phyloP scores from a whole-genome alignment of 257 asterid species.

The Nicotiana noctiflora region DNA sequence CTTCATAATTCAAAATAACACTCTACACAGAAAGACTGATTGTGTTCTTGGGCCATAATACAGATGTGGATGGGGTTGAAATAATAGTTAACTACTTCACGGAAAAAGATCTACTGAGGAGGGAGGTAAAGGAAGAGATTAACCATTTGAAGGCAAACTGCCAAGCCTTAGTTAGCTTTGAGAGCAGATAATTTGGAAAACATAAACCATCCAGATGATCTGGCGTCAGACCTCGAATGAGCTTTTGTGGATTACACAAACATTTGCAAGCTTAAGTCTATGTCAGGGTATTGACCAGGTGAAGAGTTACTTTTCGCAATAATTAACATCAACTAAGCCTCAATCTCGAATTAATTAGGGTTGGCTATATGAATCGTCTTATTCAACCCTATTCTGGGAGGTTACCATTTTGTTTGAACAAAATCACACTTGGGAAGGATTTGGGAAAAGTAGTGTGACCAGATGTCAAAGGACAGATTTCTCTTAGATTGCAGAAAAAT shows the following conservation, averaged over 20 bases:
- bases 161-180: background rate
- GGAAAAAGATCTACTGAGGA: background rate
- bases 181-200: background rate
- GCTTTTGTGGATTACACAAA: background rate
- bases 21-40: background rate
- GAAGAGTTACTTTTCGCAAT: background rate
- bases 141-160: background rate
- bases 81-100: background rate
- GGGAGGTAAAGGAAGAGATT: background rate
- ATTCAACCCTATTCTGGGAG: background rate
- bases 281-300: background rate
- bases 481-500: background rate
- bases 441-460: background rate
- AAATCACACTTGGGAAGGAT: background rate
- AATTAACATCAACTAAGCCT: background rate
- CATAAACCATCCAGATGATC: slow-evolving; percentile 4
- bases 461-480: background rate
- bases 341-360: background rate
- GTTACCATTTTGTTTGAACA: background rate
- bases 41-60: background rate
- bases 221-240: background rate
- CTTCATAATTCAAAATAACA: background rate
- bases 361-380: background rate
- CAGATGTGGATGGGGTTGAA: background rate
- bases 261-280: background rate